A percentile compares a stretch with the other conserved stretches of the same genome.
Evolutionary conservation across 495 filamentous ascomycete genomes (phyloP).

Genomic region (Podospora bellae-mahoneyi): DNA sequence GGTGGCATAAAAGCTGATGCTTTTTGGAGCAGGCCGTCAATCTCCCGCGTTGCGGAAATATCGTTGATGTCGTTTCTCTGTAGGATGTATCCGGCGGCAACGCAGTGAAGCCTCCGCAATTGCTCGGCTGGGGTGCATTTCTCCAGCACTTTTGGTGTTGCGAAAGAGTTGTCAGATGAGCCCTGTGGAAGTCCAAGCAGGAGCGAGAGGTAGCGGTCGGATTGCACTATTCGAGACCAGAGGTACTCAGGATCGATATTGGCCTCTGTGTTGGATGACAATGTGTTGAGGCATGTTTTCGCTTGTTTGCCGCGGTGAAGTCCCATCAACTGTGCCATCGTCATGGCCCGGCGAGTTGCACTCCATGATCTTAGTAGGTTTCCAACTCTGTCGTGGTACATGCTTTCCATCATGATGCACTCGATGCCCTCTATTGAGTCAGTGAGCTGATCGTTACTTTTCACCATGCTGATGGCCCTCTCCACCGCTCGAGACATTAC

Average conservation of each 20-base stretch:
- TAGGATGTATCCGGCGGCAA: conserved; percentile 21
- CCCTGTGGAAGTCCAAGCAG: conserved; percentile 37
- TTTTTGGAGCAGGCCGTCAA: conserved; percentile 32
- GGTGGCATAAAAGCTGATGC: conserved; percentile 34
- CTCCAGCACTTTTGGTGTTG: conserved; percentile 27
- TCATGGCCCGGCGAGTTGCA: conserved; percentile 44
- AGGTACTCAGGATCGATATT: conserved; percentile 23
- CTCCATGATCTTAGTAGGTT: conserved; percentile 47
- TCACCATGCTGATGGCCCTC: conserved; percentile 41
- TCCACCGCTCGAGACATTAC: conserved; percentile 40
- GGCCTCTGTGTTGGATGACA: conserved; percentile 4
- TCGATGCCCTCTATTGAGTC: conserved; percentile 47
- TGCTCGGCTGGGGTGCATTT: conserved; percentile 30
- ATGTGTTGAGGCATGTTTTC: conserved; percentile 7
- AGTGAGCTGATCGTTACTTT: conserved; percentile 48
- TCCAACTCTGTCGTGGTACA: conserved; percentile 47
- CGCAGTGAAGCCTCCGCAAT: not conserved
- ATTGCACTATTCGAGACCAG: conserved; percentile 35
- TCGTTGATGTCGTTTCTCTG: conserved; percentile 24
- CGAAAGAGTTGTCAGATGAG: conserved; percentile 21
- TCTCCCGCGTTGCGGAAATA: conserved; percentile 25
- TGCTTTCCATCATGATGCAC: conserved; percentile 49
- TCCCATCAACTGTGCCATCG: conserved; percentile 46
- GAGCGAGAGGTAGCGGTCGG: conserved; percentile 36
- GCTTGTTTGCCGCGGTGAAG: conserved; percentile 31